These are phyloP conservation scores for Saccharomycopsis lassenensis DNA, from an alignment of 805 yeast species.

Conservation along the genomic window DNA sequence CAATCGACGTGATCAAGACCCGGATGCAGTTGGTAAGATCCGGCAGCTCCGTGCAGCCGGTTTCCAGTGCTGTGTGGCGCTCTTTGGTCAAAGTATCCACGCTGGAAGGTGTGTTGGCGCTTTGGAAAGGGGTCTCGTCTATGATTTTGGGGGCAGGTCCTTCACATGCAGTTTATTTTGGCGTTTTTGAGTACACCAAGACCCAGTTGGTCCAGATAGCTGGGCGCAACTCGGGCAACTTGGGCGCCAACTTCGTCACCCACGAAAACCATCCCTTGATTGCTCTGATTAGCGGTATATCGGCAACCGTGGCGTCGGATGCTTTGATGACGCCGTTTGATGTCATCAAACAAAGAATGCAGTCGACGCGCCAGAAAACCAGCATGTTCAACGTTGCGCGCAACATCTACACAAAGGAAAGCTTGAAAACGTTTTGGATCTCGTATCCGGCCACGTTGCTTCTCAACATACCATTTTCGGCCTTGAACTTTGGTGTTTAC, in stretches of 20 bases:
- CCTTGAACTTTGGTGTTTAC: constrained; percentile 84
- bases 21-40: constrained; percentile 92
- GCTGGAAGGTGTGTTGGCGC: constrained; percentile 75
- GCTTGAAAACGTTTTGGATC: constrained; percentile 68
- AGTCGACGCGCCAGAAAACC: constrained; percentile 27
- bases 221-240: constrained; percentile 35
- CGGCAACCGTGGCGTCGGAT: constrained; percentile 83
- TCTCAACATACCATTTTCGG: constrained; percentile 91
- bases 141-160: constrained; percentile 97
- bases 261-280: constrained; percentile 67
- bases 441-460: constrained; percentile 90
- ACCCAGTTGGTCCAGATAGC: constrained; percentile 27
- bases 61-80: no score
- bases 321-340: constrained; percentile 97
- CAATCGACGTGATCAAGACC: constrained; percentile 89
- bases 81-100: constrained; percentile 67
- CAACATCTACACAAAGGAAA: constrained; percentile 49
- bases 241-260: constrained; percentile 48
- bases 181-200: constrained; percentile 73
- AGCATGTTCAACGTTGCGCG: constrained; percentile 29
- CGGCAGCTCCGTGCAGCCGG: no score
- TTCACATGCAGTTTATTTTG: constrained; percentile 93
- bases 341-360: constrained; percentile 93
- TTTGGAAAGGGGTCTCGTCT: constrained; percentile 91
- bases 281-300: constrained; percentile 84